These are phyloP conservation scores for Crassisporium funariophilum DNA, from an alignment of 768 basidiomycete species.

Conservation along the genomic window DNA sequence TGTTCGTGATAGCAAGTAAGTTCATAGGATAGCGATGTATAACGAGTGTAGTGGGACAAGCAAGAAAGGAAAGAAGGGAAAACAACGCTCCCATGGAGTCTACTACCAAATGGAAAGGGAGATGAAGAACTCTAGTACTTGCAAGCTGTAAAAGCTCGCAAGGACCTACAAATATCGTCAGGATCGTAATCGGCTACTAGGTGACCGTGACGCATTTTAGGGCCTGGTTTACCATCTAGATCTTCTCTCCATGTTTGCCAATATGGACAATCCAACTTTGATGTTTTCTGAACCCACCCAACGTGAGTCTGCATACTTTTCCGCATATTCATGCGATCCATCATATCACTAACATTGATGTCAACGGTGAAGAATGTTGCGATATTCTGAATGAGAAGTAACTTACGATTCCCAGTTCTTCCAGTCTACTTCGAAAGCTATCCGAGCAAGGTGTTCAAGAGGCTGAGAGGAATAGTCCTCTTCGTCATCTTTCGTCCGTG, in stretches of 20 bases:
- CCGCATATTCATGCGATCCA: constrained; percentile 67
- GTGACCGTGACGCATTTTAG: constrained; percentile 10
- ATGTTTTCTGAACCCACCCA: constrained; percentile 50
- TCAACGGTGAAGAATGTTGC: not conserved
- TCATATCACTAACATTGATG: constrained; percentile 65
- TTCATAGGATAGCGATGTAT: not conserved
- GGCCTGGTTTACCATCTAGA: constrained; percentile 29
- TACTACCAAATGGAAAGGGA: not conserved
- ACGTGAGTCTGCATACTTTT: constrained; percentile 46
- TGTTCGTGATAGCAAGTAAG: not conserved
- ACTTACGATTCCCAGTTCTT: constrained; percentile 69
- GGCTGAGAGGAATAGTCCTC: constrained; percentile 21
- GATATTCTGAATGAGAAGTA: not conserved
- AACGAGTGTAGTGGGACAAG: too few relatives aligned
- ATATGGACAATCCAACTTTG: constrained; percentile 48
- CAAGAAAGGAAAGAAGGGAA: not conserved
- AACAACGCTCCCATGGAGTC: too few relatives aligned
- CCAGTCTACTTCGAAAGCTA: constrained; percentile 70
- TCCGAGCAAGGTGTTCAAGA: constrained; percentile 31
- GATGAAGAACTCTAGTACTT: constrained; percentile 34
- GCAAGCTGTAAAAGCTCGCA: constrained; percentile 59
- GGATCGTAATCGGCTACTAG: constrained; percentile 22
- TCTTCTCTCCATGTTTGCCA: constrained; percentile 54
- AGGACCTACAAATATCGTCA: constrained; percentile 44
- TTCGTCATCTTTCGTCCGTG: constrained; percentile 21